phyloP scores from a whole-genome alignment of 1,139 yeast genomes.

The Suzukiozyma palmioleophila region DNA sequence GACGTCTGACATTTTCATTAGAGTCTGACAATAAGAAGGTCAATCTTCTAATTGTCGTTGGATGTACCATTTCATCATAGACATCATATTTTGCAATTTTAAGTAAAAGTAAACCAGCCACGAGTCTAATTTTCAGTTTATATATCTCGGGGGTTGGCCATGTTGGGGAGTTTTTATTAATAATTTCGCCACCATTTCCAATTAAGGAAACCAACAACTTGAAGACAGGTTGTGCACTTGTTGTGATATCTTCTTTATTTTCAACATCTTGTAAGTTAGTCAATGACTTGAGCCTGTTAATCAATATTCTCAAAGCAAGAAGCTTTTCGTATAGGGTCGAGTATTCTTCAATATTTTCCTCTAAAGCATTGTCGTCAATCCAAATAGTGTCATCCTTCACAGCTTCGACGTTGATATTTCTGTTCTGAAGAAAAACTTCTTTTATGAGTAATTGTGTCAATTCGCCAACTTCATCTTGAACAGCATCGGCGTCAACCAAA shows the following conservation, averaged over 20 bases:
- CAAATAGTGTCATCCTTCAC: conserved; percentile 36
- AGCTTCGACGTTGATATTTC: conserved; percentile 16
- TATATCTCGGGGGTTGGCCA: conserved; percentile 63
- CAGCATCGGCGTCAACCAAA: conserved; percentile 42
- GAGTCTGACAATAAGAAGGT: conserved; percentile 67
- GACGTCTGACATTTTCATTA: conserved; percentile 50
- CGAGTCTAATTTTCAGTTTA: conserved; percentile 59
- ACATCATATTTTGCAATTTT: conserved; percentile 57
- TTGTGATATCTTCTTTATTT: conserved; percentile 25
- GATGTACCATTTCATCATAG: conserved; percentile 51
- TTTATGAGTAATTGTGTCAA: conserved; percentile 60
- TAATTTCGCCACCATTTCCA: conserved; percentile 79
- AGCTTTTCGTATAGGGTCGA: conserved; percentile 42
- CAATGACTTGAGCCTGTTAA: conserved; percentile 56
- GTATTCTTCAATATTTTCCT: conserved; percentile 16
- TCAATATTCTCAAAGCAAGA: conserved; percentile 54
- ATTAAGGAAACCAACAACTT: conserved; percentile 64
- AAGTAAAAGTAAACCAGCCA: conserved; percentile 63
- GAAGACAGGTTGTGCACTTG: conserved; percentile 56
- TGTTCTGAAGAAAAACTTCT: conserved; percentile 53
- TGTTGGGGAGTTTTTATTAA: conserved; percentile 39
- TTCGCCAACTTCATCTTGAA: conserved; percentile 54
- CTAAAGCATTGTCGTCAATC: conserved; percentile 46
- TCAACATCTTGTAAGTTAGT: conserved; percentile 25
- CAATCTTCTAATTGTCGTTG: conserved; percentile 49